A percentile compares a stretch with the other conserved stretches of the same genome.
Conservation (phyloP, 2,329 filamentous ascomycete genomes). For the Coniosporium tulheliwenetii region DNA sequence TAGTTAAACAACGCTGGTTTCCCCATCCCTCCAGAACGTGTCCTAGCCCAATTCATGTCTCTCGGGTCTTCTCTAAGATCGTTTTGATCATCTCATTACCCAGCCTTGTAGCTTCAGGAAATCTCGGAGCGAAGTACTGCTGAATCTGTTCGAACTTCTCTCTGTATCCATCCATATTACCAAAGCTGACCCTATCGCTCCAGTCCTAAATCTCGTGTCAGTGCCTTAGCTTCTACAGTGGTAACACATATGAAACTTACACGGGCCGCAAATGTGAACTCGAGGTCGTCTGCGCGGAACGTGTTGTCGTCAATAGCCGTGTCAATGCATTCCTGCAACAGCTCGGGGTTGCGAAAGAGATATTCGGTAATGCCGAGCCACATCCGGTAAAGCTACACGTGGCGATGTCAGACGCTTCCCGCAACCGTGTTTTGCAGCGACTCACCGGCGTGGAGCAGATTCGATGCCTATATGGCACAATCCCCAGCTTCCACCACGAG, state of each 20-base stretch:
- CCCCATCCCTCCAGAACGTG: no score
- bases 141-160: constrained; percentile 87
- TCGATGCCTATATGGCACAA: constrained; percentile 98
- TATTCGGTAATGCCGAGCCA: constrained; percentile 97
- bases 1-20: no score
- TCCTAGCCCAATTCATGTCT: neutral
- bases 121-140: constrained; percentile 78
- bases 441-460: constrained; percentile 84
- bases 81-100: constrained; percentile 97
- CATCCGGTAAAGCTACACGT: constrained; percentile 63
- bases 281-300: constrained; percentile 88
- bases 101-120: constrained; percentile 70
- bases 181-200: constrained; percentile 83
- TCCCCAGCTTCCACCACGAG: constrained; percentile 88
- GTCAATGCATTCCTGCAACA: constrained; percentile 72
- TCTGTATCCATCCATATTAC: constrained; percentile 84
- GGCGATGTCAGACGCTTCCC: neutral
- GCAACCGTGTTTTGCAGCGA: constrained; percentile 7
- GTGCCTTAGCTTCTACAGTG: neutral
- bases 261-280: constrained; percentile 92
- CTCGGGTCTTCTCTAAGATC: constrained; percentile 58
- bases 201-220: constrained; percentile 43
- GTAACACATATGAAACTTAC: constrained; percentile 19
- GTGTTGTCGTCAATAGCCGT: constrained; percentile 81
- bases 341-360: constrained; percentile 66